Evolutionary conservation across 129 eudicot genomes (phyloP), one percentile per base, ranked within the genome.

Genomic region (Mikania micrantha): DNA sequence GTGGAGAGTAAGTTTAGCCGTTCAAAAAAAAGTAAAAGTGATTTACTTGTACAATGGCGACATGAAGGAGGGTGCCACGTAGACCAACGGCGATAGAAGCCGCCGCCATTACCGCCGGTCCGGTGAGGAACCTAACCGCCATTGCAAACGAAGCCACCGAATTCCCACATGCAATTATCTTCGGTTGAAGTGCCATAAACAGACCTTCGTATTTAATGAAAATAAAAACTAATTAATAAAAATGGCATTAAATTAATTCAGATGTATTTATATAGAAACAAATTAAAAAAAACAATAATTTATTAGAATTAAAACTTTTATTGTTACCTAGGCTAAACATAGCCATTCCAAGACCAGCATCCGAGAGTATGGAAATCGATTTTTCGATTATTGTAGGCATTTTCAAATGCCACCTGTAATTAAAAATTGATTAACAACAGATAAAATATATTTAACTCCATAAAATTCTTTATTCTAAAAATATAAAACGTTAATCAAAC

Each of bases 311-410:
- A 27, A 58, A 28, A 64, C 83, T 12, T 52, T 62, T n/a, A n/a
- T n/a, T n/a, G n/a, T n/a, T 25, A 88, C 98, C 98, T 71, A 93
- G 81, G 70, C 98, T 92, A 69, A 92, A 92, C 98, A 92, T 92
- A 62, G 98, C 98, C 98, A 92, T 92, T 69, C 98, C 98, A 60
- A 93, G 98, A 28, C 98, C 98, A 63, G 98, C 98, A 77, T 93
- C 95, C 16, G 98, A 93, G 48, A 93, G 81, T 50, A 93, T 88
- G 2, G 91, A 67, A 68, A 93, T 93, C 1, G 98, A 93, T 69
- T 83, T 67, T 4, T 69, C 76, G 5, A 93, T 50, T 48, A 93
- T 84, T 75, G 24, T 77, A 5, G 98, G 98, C 98, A 93, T 93
- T 12, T 77, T 80, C 75, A 84, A 84, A 84, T 88, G 61, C 95